Base-by-base conservation (phyloP, 176 grass and related monocot species). In the Puccinellia tenuiflora region DNA sequence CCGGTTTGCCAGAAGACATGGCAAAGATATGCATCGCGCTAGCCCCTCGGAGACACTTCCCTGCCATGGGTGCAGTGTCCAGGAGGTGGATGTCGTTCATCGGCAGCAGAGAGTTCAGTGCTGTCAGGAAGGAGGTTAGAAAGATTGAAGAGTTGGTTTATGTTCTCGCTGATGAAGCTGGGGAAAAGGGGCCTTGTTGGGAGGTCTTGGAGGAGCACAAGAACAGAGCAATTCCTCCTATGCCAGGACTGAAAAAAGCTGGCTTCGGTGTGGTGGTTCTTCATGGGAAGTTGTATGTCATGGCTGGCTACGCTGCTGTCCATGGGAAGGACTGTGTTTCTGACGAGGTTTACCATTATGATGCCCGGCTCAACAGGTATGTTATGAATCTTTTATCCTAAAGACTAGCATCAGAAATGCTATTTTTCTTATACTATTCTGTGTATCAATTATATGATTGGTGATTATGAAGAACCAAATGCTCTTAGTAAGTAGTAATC, bases 331-430 rank as follows among this genome's bases (percentile, higher is more conserved):
- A 89, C 22, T 72, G 11, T 79, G 90, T 88, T 52, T 94, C 88
- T 14, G 70, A 94, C 61, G 92, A 97, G 33, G 88, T 90, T 70
- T 91, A 90, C 62, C 71, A 83, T 13, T 97, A 97, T 5, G 86
- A 97, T 88, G 93, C 90, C 25, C 79, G 88, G 60, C 86, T 97
- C 33, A 97, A 97, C 77, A 84, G 86, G 95, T 97, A 63, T 13
- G 46, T 28, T 47, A 82, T 52, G 6, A 1, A 31, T 59, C 31
- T 4, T 28, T 13, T 2, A 71, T 45, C 1, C 7, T 26, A 71
- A 66, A 66, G 1, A 31, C 13, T 24, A 62, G 21, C 47, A 30
- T 43, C 31, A 68, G 66, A 3, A 8, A 64, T 75, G 5, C 50
- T 84, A 34, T 5, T 50, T 64, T 16, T 68, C 10, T n/a, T 52